Evolutionary conservation across 2,329 filamentous ascomycete genomes (phyloP).

Genomic region (Ceratocystis lukuohia): DNA sequence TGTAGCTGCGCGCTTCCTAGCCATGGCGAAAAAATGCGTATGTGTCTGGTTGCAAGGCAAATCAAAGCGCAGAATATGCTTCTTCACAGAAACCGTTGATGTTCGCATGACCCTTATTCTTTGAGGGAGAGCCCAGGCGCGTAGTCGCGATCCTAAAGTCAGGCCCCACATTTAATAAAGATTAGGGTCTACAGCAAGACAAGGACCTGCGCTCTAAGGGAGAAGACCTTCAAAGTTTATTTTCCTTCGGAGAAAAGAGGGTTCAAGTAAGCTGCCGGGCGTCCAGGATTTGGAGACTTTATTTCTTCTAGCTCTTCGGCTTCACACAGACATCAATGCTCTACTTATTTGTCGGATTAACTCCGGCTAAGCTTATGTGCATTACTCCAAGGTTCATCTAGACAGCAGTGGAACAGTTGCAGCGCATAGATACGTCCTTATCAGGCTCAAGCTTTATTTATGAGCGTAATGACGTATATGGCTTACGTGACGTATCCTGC

Average conservation of each 20-base stretch:
- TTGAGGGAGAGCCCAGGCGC: neutral
- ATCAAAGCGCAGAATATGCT: neutral
- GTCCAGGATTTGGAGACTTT: neutral
- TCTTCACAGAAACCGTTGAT: neutral
- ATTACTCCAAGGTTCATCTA: neutral
- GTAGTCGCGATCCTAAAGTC: neutral
- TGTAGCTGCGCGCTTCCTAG: constrained; percentile 15
- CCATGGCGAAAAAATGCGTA: neutral
- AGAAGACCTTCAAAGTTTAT: neutral
- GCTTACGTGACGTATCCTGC: too few species aligned
- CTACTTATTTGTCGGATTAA: neutral
- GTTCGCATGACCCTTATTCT: neutral
- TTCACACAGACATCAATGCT: neutral
- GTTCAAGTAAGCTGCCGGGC: neutral
- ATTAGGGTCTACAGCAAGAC: neutral
- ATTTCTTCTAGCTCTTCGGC: neutral
- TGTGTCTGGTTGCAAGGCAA: neutral
- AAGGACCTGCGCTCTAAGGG: neutral
- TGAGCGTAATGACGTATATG: too few species aligned
- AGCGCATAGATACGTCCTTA: neutral
- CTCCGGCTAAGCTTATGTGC: neutral
- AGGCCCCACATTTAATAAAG: neutral
- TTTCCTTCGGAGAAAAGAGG: neutral
- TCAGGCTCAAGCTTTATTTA: too few species aligned
- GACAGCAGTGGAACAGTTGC: neutral